A percentile compares a stretch with the other conserved stretches of the same genome.
phyloP scores from a whole-genome alignment of 495 filamentous ascomycete species.

The Hypoxylon lienhwacheense region DNA sequence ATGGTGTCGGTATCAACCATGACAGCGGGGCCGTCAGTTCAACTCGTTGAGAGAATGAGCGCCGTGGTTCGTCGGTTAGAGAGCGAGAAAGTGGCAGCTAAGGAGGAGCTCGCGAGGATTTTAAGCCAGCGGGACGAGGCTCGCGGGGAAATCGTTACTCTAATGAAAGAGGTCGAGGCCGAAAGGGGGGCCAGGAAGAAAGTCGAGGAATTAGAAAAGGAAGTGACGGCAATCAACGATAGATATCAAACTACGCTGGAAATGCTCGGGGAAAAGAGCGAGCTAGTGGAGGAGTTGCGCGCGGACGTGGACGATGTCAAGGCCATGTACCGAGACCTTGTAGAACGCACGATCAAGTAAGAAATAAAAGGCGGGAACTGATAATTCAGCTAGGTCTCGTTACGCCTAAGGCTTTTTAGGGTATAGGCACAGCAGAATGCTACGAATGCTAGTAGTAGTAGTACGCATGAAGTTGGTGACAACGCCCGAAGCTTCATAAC shows the following conservation, averaged over 20 bases:
- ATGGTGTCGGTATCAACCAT: slow-evolving; percentile 87
- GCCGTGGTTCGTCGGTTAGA: slow-evolving; percentile 88
- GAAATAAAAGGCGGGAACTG: too few relatives aligned
- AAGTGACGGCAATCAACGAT: slow-evolving; percentile 63
- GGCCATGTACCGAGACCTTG: slow-evolving; percentile 89
- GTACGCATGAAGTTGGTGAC: neutral
- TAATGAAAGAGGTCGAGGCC: slow-evolving; percentile 83
- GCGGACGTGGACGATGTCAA: slow-evolving; percentile 92
- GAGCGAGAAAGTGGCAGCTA: slow-evolving; percentile 80
- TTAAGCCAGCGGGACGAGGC: slow-evolving; percentile 85
- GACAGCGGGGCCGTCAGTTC: slow-evolving; percentile 88
- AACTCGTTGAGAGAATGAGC: slow-evolving; percentile 95
- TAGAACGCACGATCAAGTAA: slow-evolving; percentile 72
- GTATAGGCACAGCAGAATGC: slow-evolving; percentile 5
- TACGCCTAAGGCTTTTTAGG: slow-evolving; percentile 9
- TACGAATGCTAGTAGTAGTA: slow-evolving; percentile 3
- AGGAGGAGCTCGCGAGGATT: slow-evolving; percentile 81
- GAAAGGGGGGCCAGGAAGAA: slow-evolving; percentile 61
- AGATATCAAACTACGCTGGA: slow-evolving; percentile 89
- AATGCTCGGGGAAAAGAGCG: slow-evolving; percentile 96
- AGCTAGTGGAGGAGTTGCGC: slow-evolving; percentile 85
- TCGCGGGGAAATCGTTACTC: slow-evolving; percentile 79
- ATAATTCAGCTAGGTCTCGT: slow-evolving; percentile 4
- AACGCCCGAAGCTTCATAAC: neutral
- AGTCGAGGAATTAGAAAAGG: slow-evolving; percentile 65